Base-by-base conservation (phyloP, 306 rosid genomes). In the Acmispon strigosus region DNA sequence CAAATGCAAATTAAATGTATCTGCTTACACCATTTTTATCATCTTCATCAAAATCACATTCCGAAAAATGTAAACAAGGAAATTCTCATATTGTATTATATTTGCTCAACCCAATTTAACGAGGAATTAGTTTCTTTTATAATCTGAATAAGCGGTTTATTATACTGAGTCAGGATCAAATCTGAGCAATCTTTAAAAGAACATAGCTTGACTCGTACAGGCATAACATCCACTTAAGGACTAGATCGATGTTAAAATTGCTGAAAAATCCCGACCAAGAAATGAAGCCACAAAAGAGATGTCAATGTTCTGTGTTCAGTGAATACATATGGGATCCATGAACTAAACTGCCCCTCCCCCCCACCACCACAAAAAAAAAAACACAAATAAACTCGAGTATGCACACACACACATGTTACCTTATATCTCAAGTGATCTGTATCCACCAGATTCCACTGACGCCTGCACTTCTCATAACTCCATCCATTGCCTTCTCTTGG, bases 401-500 rank as follows among this genome's bases (percentile, higher is more conserved):
- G 2, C 6, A 51, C 12, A 45, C 6, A 14, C 58, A 66, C 18
- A 17, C 49, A 51, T 15, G 47, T 22, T 64, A 93, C 98, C 96
- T 85, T 86, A 74, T 90, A 93, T 87, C 97, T 85, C 84, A 93
- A 72, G 79, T 93, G 97, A 45, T 90, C 90, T 39, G 96, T 72
- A 55, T 93, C 97, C 66, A 80, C 83, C 82, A 93, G 82, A 82
- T 88, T 73, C 98, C 98, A 93, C 61, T 93, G 97, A 64, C 98
- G 96, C 77, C 94, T 83, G 82, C 98, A 93, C 82, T 83, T 90
- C 54, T 93, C 97, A 75, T 93, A 93, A 74, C 96, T 93, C 98
- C 98, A 93, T 37, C 49, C 97, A 80, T 93, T 93, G 79, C 97
- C 98, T 76, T 93, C 98, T 90, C 98, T 87, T 63, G 98, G 98